Evolutionary conservation across 805 yeast species (phyloP).

Genomic region (Yarrowia sp.): DNA sequence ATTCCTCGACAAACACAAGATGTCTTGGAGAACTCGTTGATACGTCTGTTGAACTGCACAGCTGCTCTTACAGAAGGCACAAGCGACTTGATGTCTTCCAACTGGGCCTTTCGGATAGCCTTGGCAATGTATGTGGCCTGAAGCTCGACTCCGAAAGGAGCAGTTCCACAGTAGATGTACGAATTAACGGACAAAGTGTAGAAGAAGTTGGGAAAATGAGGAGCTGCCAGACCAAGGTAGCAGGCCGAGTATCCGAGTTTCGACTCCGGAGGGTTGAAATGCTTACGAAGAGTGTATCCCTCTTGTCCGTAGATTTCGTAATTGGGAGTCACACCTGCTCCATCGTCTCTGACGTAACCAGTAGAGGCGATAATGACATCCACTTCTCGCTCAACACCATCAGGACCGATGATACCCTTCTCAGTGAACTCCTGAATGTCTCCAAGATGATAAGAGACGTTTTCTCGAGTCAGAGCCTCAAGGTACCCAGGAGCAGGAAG

Average conservation of each 20-base stretch:
- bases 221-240: conserved; percentile 28
- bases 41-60: conserved; percentile 25
- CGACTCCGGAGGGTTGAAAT: conserved; percentile 19
- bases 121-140: conserved; percentile 27
- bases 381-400: conserved; percentile 26
- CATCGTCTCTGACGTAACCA: conserved; percentile 26
- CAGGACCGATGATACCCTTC: conserved; percentile 30
- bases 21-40: conserved; percentile 23
- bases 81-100: conserved; percentile 27
- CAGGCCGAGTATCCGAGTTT: conserved; percentile 18
- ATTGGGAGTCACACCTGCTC: conserved; percentile 22
- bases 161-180: conserved; percentile 26
- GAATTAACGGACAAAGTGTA: conserved; percentile 27
- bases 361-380: conserved; percentile 29
- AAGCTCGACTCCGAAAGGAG: conserved; percentile 23
- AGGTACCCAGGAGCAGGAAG: conserved; percentile 30
- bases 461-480: conserved; percentile 30
- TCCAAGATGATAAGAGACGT: conserved; percentile 27
- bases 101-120: conserved; percentile 19
- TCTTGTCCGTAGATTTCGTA: conserved; percentile 23
- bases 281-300: conserved; percentile 21
- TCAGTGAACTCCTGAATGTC: conserved; percentile 31
- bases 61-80: conserved; percentile 21
- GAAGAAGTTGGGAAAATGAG: conserved; percentile 29
- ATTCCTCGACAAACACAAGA: conserved; percentile 18